Conservation (phyloP, 768 basidiomycete genomes). For the Suillus luteus region DNA sequence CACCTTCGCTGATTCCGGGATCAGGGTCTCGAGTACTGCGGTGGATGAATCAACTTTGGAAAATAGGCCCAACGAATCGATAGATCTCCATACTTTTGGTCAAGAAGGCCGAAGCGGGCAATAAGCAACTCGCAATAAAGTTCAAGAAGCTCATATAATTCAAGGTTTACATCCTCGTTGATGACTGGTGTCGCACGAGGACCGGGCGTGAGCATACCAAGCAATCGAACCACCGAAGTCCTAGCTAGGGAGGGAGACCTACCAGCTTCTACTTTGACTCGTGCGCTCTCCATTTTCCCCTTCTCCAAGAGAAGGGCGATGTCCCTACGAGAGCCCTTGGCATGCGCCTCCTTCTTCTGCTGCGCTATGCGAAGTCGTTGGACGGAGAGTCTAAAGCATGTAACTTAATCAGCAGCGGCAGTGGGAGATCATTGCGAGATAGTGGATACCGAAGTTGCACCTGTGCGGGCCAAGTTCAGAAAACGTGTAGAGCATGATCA, state of each 20-base stretch:
- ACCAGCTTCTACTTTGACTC: constrained; percentile 85
- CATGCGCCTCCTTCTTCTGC: constrained; percentile 91
- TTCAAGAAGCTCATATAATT: constrained; percentile 90
- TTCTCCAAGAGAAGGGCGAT: constrained; percentile 79
- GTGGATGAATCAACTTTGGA: constrained; percentile 15
- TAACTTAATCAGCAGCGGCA: not conserved
- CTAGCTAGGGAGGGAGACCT: constrained; percentile 31
- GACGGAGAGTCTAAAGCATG: constrained; percentile 65
- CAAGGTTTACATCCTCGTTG: constrained; percentile 81
- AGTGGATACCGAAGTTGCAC: constrained; percentile 49
- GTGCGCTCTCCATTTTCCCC: constrained; percentile 81
- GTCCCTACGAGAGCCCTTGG: constrained; percentile 71
- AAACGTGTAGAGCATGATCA: not conserved
- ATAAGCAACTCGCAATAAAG: constrained; percentile 93
- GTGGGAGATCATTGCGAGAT: constrained; percentile 2
- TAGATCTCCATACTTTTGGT: constrained; percentile 66
- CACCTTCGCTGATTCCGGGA: constrained; percentile 81
- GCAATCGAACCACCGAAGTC: constrained; percentile 24
- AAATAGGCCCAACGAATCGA: constrained; percentile 10
- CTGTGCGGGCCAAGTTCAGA: constrained; percentile 29
- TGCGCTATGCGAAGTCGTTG: constrained; percentile 84
- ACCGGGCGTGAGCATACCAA: constrained; percentile 7
- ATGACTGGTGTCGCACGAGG: constrained; percentile 52
- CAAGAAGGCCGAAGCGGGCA: constrained; percentile 89
- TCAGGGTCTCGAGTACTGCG: constrained; percentile 81